Conservation (phyloP, 768 basidiomycete genomes). For the Phlebiopsis gigantea region DNA sequence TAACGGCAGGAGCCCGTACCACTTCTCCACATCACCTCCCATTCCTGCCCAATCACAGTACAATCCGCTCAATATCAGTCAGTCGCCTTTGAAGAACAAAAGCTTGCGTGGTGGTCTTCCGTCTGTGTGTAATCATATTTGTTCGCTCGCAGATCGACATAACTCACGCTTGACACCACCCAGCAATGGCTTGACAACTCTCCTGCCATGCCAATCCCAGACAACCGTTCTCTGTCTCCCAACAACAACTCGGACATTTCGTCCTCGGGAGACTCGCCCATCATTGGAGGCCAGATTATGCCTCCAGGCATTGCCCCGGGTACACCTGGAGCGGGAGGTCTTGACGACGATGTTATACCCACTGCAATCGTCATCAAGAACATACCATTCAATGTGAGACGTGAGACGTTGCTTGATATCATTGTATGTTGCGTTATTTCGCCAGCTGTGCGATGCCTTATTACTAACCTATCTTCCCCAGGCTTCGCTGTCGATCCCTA, state of each 20-base stretch:
- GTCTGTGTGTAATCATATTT: constrained; percentile 49
- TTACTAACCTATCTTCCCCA: constrained; percentile 26
- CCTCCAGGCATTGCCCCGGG: constrained; percentile 42
- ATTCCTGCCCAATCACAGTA: constrained; percentile 48
- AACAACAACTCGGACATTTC: constrained; percentile 88
- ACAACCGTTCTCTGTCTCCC: constrained; percentile 77
- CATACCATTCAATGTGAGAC: constrained; percentile 98
- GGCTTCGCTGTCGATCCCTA: constrained; percentile 90
- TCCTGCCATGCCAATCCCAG: constrained; percentile 34
- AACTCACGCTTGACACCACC: constrained; percentile 18
- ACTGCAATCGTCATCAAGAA: constrained; percentile 99
- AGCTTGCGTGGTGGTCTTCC: constrained; percentile 66
- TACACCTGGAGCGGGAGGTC: constrained; percentile 40
- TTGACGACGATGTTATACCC: constrained; percentile 92
- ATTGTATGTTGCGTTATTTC: constrained; percentile 62
- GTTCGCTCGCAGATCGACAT: constrained; percentile 6
- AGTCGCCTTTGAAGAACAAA: constrained; percentile 75
- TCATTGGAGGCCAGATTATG: constrained; percentile 35
- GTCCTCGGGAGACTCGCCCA: constrained; percentile 80
- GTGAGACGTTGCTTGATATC: constrained; percentile 92
- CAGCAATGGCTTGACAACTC: constrained; percentile 84
- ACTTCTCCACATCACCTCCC: constrained; percentile 62
- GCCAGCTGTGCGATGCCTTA: constrained; percentile 3
- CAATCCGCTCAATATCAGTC: constrained; percentile 47
- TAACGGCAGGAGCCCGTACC: constrained; percentile 56